A percentile compares a stretch with the other conserved stretches of the same genome.
Conservation (phyloP, 2,329 filamentous ascomycete genomes). For the Claviceps capensis region DNA sequence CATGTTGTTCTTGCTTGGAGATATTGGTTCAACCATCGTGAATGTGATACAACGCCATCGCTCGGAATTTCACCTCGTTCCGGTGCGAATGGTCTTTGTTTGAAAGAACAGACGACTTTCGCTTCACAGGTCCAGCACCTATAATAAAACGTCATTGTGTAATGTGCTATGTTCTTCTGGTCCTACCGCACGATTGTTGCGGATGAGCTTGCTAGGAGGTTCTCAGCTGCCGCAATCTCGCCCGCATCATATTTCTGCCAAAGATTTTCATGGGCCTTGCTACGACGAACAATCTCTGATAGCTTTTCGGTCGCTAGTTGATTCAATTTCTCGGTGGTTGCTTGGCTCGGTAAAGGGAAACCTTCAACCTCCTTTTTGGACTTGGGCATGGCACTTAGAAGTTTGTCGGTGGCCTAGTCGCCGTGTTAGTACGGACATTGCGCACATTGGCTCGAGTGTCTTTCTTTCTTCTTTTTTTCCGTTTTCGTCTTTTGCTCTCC, state of each 20-base stretch:
- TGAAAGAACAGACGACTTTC: neutral
- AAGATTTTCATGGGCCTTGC: conserved; percentile 43
- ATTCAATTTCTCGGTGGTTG: conserved; percentile 54
- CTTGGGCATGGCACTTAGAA: conserved; percentile 32
- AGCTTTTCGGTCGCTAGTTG: conserved; percentile 61
- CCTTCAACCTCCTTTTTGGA: conserved; percentile 34
- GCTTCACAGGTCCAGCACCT: neutral
- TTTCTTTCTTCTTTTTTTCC: neutral
- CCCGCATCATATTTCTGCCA: conserved; percentile 62
- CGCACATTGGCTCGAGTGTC: neutral
- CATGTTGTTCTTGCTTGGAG: neutral
- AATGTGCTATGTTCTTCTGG: neutral
- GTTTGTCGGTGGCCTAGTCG: conserved; percentile 32
- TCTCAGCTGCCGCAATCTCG: conserved; percentile 58
- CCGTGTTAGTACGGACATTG: conserved; percentile 1
- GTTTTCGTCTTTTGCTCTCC: neutral
- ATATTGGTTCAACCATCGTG: neutral
- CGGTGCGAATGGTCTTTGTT: neutral
- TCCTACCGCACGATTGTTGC: conserved; percentile 28
- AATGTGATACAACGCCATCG: neutral
- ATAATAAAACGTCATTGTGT: neutral
- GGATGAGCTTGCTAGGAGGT: conserved; percentile 45
- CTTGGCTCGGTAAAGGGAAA: conserved; percentile 39
- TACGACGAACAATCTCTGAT: conserved; percentile 58
- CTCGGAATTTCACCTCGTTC: neutral